Evolutionary conservation across 129 eudicot species (phyloP).

Genomic region (Mikania micrantha): DNA sequence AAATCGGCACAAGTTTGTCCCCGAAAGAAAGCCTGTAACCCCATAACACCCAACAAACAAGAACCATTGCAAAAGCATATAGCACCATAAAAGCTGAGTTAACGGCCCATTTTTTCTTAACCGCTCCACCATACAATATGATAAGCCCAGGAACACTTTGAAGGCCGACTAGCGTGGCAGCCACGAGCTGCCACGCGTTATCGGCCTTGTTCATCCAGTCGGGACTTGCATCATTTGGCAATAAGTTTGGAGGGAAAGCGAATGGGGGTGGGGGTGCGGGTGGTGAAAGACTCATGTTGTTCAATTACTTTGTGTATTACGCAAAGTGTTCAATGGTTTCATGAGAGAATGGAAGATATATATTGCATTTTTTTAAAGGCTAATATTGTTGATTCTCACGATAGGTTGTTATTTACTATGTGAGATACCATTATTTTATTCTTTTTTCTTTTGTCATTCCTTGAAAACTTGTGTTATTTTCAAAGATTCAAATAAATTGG

Average conservation of each 20-base stretch:
- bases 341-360: neutral
- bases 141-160: conserved; percentile 37
- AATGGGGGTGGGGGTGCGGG: neutral
- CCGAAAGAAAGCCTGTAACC: conserved; percentile 33
- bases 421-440: neutral
- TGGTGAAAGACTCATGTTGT: conserved; percentile 1
- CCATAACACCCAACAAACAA: conserved; percentile 39
- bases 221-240: conserved; percentile 12
- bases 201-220: conserved; percentile 35
- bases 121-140: conserved; percentile 32
- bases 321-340: neutral
- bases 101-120: conserved; percentile 28
- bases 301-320: neutral
- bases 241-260: conserved; percentile 17
- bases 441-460: neutral
- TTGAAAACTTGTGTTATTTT: neutral
- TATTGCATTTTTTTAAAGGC: neutral
- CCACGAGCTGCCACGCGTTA: conserved; percentile 32
- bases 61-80: conserved; percentile 33
- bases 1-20: conserved; percentile 23
- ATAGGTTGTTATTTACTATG: neutral
- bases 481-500: neutral
- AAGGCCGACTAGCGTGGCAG: conserved; percentile 33
- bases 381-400: conserved; percentile 18
- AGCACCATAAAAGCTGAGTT: conserved; percentile 41